Conservation (phyloP, 495 filamentous ascomycete genomes). For the Neurospora discreta region DNA sequence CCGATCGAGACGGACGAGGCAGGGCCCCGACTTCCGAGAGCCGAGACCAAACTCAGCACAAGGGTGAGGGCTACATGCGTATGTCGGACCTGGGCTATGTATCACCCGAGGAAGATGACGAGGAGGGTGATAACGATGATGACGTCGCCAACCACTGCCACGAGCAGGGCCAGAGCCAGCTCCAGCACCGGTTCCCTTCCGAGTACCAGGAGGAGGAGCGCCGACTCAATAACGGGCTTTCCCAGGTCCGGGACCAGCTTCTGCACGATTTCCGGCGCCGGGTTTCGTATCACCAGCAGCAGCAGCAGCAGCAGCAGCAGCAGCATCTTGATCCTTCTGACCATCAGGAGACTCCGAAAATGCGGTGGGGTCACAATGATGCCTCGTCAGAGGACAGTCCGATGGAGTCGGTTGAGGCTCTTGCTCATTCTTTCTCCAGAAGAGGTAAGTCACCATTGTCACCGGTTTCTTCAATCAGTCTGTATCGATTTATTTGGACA, state of each 20-base stretch:
- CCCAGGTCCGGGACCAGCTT: neutral
- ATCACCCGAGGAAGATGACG: neutral
- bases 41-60: neutral
- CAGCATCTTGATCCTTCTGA: neutral
- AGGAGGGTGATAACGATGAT: neutral
- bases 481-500: neutral
- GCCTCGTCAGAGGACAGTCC: neutral
- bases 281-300: neutral
- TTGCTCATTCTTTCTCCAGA: neutral
- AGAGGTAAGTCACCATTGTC: neutral
- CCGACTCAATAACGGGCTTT: neutral
- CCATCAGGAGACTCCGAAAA: neutral
- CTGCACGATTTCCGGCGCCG: neutral
- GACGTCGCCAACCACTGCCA: no score
- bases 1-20: neutral
- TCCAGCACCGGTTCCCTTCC: neutral
- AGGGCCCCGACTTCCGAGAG: neutral
- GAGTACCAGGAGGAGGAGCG: neutral
- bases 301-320: neutral
- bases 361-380: neutral
- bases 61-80: neutral
- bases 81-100: neutral
- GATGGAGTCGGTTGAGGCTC: neutral
- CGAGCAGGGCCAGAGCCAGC: neutral
- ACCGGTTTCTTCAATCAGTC: neutral